Evolutionary conservation across 2,329 filamentous ascomycete genomes (phyloP), one percentile per base, ranked within the genome.

Genomic region (Colletotrichum ledebouriae): DNA sequence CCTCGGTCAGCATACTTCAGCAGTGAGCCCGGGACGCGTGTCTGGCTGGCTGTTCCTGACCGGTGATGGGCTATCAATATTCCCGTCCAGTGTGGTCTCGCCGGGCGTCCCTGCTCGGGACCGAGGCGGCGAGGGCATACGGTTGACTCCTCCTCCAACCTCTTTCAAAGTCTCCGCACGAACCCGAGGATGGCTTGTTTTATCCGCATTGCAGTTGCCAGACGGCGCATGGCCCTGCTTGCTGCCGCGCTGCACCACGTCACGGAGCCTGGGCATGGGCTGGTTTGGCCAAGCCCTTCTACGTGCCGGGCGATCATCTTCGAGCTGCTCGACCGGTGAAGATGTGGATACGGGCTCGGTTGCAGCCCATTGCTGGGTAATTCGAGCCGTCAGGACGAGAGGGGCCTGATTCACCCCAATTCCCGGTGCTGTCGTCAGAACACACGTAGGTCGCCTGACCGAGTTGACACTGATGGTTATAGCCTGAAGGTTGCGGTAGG

Each of bases 251-350:
- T 59, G 44, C 37, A 46, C 3, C 42, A n/a, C 57, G 10, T 25
- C 37, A 33, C 46, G 29, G 11, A 37, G 33, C 44, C 53, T 50
- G 46, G 59, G 59, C 59, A 59, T 47, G 56, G 57, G 57, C 33
- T 20, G 34, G 62, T 39, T 46, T 39, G 15, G 29, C 34, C 47
- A 61, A 37, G 49, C 49, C 33, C 41, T 15, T 25, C 57, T 66
- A 56, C 41, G 29, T 13, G 49, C 29, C 12, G 46, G 55, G 47
- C 53, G 47, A 65, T 64, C 60, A 46, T 37, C 42, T 37, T 65
- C n/a, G 25, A 42, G 20, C 22, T 50, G 47, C 47, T 64, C 15
- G 65, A 68, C 61, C 65, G 65, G 65, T 68, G 60, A 68, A 44
- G 65, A 39, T 59, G 65, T 68, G 65, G 65, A 65, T 65, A 53